These are phyloP conservation scores for Aspergillus luchuensis DNA, from an alignment of 2,329 filamentous ascomycete genomes.

Conservation along the genomic window DNA sequence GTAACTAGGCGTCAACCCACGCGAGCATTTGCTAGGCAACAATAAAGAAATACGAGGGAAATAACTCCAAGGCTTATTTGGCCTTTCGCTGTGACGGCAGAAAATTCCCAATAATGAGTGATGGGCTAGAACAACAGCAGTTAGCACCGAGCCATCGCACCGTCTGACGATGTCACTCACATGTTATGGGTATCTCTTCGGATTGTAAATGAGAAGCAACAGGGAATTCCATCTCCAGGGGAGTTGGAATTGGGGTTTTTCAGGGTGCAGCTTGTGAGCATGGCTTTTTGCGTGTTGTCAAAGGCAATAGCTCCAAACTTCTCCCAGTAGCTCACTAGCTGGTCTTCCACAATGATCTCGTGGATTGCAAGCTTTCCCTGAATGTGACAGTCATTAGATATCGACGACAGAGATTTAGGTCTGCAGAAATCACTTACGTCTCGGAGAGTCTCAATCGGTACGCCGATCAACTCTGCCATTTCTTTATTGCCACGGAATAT, in stretches of 20 bases:
- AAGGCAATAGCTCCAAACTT: conserved; percentile 98
- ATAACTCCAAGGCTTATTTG: conserved; percentile 29
- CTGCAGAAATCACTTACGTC: conserved; percentile 65
- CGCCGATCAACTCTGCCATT: conserved; percentile 94
- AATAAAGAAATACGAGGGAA: not conserved
- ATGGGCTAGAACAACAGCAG: conserved; percentile 64
- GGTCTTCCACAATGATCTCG: conserved; percentile 93
- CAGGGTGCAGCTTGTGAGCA: conserved; percentile 88
- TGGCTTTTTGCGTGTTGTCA: conserved; percentile 88
- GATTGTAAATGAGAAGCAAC: conserved; percentile 98
- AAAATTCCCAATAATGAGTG: conserved; percentile 95
- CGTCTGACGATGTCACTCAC: conserved; percentile 57
- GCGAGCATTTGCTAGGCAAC: not conserved
- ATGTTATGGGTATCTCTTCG: conserved; percentile 93
- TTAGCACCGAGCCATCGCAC: not conserved
- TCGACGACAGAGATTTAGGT: not conserved
- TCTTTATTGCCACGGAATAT: conserved; percentile 98
- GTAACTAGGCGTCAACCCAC: not conserved
- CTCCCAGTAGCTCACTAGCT: conserved; percentile 96
- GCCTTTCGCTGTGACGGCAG: conserved; percentile 74
- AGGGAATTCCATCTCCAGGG: conserved; percentile 72
- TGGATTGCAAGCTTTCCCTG: conserved; percentile 93
- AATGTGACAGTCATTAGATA: conserved; percentile 12
- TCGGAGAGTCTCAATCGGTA: conserved; percentile 84
- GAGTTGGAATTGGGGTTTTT: conserved; percentile 77